Percentiles rank a stretch among this genome's conserved stretches.
Conservation (phyloP, 2,329 filamentous ascomycete species). For the Zymoseptoria passerinii region DNA sequence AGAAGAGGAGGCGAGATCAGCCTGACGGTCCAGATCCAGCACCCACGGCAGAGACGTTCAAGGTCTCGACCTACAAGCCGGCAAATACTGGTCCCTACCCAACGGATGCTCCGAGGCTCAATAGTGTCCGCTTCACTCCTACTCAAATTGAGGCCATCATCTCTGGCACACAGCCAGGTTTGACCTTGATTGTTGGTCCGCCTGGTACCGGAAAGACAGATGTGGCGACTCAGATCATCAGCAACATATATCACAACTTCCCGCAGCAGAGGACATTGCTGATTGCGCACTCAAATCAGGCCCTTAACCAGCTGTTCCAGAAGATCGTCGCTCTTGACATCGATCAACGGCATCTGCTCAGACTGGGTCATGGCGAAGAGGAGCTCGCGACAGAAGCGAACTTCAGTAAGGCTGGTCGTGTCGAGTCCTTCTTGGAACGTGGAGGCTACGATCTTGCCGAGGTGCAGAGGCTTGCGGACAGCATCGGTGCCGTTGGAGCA, state of each 20-base stretch:
- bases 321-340: constrained; percentile 97
- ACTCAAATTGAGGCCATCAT: constrained; percentile 87
- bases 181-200: constrained; percentile 89
- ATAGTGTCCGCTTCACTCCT: constrained; percentile 79
- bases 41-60: constrained; percentile 56
- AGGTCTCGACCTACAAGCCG: constrained; percentile 83
- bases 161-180: constrained; percentile 85
- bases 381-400: constrained; percentile 77
- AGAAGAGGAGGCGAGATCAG: constrained; percentile 76
- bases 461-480: constrained; percentile 76
- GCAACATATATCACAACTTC: constrained; percentile 98
- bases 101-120: constrained; percentile 71
- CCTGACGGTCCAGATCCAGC: constrained; percentile 57
- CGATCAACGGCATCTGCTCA: constrained; percentile 84
- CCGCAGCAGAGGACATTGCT: constrained; percentile 84
- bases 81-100: constrained; percentile 85
- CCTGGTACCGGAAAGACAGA: constrained; percentile 99
- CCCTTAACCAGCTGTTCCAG: constrained; percentile 91
- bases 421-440: constrained; percentile 91
- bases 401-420: constrained; percentile 89
- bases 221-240: constrained; percentile 96
- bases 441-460: constrained; percentile 69
- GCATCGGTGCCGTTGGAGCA: constrained; percentile 81
- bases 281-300: constrained; percentile 95
- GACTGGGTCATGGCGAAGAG: constrained; percentile 90